Base-by-base conservation (phyloP, 495 filamentous ascomycete species). In the Penicillium bovifimosum region DNA sequence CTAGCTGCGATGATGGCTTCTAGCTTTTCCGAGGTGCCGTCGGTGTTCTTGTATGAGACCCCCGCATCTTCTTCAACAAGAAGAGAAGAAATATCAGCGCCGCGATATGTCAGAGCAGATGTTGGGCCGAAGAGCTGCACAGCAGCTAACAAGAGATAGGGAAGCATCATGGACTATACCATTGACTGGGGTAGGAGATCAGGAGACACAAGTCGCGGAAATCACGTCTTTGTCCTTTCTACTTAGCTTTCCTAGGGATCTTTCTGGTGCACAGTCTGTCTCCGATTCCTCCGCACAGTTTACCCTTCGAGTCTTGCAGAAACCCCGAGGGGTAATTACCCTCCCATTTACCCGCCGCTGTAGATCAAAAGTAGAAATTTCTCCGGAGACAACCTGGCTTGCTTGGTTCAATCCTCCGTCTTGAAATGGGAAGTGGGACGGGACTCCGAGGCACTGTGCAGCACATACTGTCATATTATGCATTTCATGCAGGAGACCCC, bases 41-140 rank as follows among this genome's bases (percentile, higher is more conserved):
- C 72, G 0, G 68, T 53, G 43, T 76, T 80, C 60, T 79, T 84
- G 68, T 85, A 90, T 0, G 69, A 68, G 41, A 80, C 70, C 1
- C 84, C 85, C 1, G 74, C 65, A 7, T 75, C 71, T 63, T 90
- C 86, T 56, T 86, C 80, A 3, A 89, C 65, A 3, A 80, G 56
- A 2, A 87, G 71, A 0, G 86, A 90, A 5, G 84, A 87, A 76
- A 87, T 88, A 64, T 90, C 86, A 2, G 85, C 84, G 2, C 86
- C 85, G 55, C 78, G 82, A 64, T 83, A 82, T 5, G 76, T 77
- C 9, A 89, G 75, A 11, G 81, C 72, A 5, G 34, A 55, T 34
- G 54, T 47, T 5, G 58, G 48, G 20, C 54, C 36, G n/a, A 72
- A 48, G n/a, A 64, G 46, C 24, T 56, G 54, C 10, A 62, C 46